phyloP scores from a whole-genome alignment of 345 rosid species.

The Camelina laxa region DNA sequence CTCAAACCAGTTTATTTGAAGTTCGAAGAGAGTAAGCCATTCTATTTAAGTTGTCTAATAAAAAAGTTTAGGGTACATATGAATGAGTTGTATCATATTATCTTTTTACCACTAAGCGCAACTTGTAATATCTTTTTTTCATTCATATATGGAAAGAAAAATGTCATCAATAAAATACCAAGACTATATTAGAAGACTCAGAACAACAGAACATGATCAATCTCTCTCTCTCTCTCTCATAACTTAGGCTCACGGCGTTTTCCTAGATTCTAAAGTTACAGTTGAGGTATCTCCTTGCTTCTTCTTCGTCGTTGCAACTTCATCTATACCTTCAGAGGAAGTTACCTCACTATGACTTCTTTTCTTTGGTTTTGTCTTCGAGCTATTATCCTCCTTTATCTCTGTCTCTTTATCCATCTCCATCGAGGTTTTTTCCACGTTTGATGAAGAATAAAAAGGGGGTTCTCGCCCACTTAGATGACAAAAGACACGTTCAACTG shows the following conservation, averaged over 20 bases:
- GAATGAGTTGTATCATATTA: no score
- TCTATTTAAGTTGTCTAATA: no score
- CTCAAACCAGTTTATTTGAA: not conserved
- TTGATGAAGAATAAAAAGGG: conserved; percentile 61
- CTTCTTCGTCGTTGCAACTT: conserved; percentile 43
- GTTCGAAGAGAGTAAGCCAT: no score
- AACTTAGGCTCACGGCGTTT: conserved; percentile 30
- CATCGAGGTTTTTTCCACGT: conserved; percentile 43
- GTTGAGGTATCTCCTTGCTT: conserved; percentile 33
- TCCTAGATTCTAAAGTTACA: conserved; percentile 13
- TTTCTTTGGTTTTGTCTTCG: conserved; percentile 55
- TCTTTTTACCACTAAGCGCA: not conserved
- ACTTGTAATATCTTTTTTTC: not conserved
- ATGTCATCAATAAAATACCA: not conserved
- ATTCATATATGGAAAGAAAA: not conserved
- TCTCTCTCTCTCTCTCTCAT: not conserved
- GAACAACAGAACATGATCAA: conserved; percentile 6
- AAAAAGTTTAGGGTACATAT: no score
- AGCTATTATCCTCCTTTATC: conserved; percentile 40
- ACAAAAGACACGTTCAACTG: conserved; percentile 74
- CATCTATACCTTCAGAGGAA: conserved; percentile 47
- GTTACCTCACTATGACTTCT: conserved; percentile 57
- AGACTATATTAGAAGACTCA: not conserved
- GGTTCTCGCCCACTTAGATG: conserved; percentile 79
- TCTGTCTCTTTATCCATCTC: conserved; percentile 51